phyloP scores from a whole-genome alignment of 2,329 filamentous ascomycete genomes.

The Talaromyces sp. region DNA sequence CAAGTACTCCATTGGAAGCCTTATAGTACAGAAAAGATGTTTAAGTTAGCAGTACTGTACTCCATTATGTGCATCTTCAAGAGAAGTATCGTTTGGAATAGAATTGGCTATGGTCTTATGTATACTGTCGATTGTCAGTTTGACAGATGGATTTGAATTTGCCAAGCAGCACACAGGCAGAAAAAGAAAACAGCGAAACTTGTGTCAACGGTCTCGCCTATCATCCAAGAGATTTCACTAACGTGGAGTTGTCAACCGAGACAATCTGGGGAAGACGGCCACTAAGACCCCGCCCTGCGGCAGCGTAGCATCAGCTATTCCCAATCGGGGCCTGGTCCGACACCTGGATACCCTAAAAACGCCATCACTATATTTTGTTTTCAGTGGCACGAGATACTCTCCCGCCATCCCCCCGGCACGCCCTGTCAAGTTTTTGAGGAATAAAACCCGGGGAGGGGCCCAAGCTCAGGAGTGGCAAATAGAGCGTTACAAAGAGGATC shows the following conservation, averaged over 20 bases:
- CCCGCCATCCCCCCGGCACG: neutral
- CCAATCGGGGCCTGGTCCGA: slow-evolving; percentile 7
- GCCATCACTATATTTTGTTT: slow-evolving; percentile 3
- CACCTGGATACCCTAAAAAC: neutral
- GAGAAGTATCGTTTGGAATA: too few relatives aligned
- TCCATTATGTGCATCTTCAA: neutral
- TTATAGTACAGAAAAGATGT: neutral
- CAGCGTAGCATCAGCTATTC: slow-evolving; percentile 13
- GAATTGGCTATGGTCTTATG: neutral
- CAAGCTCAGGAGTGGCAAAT: neutral
- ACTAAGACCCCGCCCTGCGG: slow-evolving; percentile 5
- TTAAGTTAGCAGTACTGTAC: neutral
- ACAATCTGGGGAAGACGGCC: slow-evolving; percentile 12
- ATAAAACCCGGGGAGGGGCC: neutral
- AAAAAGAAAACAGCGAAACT: neutral
- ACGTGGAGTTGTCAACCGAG: slow-evolving; percentile 5
- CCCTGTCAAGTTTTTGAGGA: neutral
- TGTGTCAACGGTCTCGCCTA: too few relatives aligned
- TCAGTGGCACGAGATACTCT: neutral
- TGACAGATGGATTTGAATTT: too few relatives aligned
- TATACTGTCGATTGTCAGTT: too few relatives aligned
- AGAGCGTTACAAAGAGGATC: neutral
- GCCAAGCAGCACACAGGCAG: too few relatives aligned
- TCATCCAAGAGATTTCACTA: neutral
- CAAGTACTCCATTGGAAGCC: neutral